Base-by-base conservation (phyloP, 1,284 basidiomycete genomes). In the Xerocomus cyaneibrunnescens region DNA sequence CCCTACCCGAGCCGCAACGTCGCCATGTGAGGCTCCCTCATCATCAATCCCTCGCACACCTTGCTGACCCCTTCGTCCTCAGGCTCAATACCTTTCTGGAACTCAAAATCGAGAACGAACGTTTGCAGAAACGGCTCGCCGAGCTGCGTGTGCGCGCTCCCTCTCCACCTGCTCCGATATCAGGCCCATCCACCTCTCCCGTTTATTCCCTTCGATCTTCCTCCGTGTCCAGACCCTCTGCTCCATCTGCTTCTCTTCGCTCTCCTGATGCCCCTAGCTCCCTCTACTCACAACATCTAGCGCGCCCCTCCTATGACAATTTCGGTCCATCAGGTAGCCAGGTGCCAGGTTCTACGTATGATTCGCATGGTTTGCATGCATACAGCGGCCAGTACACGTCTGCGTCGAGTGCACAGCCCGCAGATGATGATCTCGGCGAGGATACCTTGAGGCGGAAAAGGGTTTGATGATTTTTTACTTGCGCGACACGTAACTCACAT, bases 61-160 rank as follows among this genome's bases (percentile, higher is more conserved):
- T 22, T 28, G 13, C 57, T 64, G 52, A 63, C 49, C 27, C 41
- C n/a, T 27, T 51, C 7, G 30, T 43, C 31, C 48, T 14, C 60
- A 91, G 89, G 79, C 72, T 92, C 32, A 84, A 89, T 62, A 85
- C 85, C 5, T 85, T 87, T 62, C 68, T 92, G 34, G 89, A 92
- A 61, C 77, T 91, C 50, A 89, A 89, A 67, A 75, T 83, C 48
- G 87, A 91, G 69, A 88, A 92, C 66, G 83, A 88, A 63, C 77
- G 81, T 13, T 68, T 92, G 35, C 80, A 81, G 58, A 75, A 76
- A 50, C 77, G 78, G 32, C 67, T 84, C 40, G 65, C 68, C 19
- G 76, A 77, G 54, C 72, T 80, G 41, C 73, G 68, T 27, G 60
- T 67, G 22, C 68, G 56, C 27, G 55, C 54, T 2, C 45, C 64